Evolutionary conservation across 352 stramenopile species (phyloP).

Genomic region (Stramenopiles sp.): DNA sequence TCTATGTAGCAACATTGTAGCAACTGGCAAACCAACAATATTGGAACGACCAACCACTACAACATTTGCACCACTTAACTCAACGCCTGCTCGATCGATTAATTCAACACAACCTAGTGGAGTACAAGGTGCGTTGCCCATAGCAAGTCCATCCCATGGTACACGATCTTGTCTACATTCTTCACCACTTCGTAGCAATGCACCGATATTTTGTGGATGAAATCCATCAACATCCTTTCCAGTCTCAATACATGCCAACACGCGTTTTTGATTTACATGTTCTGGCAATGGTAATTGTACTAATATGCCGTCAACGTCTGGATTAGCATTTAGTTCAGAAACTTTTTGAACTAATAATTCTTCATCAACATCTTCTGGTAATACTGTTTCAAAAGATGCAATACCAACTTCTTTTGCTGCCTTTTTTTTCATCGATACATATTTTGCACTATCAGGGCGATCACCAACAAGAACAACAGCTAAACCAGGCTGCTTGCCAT

Average conservation of each 20-base stretch:
- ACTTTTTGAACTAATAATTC: constrained; percentile 22
- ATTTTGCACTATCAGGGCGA: background rate
- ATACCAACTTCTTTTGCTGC: background rate
- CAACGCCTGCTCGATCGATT: constrained; percentile 60
- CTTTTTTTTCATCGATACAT: background rate
- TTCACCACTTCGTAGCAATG: constrained; percentile 54
- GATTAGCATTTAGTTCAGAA: constrained; percentile 43
- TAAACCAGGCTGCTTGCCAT: background rate
- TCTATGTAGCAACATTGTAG: constrained; percentile 75
- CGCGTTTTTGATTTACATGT: constrained; percentile 67
- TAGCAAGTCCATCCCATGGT: background rate
- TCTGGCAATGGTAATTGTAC: constrained; percentile 74
- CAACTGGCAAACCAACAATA: constrained; percentile 88
- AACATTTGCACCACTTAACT: constrained; percentile 71
- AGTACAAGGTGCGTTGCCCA: constrained; percentile 56
- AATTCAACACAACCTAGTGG: constrained; percentile 84
- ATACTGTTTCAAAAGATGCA: background rate
- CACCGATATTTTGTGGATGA: constrained; percentile 85
- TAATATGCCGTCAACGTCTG: constrained; percentile 50
- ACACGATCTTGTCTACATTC: constrained; percentile 38
- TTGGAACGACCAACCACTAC: constrained; percentile 92
- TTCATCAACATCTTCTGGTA: background rate
- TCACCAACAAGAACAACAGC: background rate
- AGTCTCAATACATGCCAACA: constrained; percentile 73
- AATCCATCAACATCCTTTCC: constrained; percentile 97